Evolutionary conservation across 352 stramenopile species (phyloP), one percentile per base, ranked within the genome.

Genomic region (Phytophthora colocasiae): DNA sequence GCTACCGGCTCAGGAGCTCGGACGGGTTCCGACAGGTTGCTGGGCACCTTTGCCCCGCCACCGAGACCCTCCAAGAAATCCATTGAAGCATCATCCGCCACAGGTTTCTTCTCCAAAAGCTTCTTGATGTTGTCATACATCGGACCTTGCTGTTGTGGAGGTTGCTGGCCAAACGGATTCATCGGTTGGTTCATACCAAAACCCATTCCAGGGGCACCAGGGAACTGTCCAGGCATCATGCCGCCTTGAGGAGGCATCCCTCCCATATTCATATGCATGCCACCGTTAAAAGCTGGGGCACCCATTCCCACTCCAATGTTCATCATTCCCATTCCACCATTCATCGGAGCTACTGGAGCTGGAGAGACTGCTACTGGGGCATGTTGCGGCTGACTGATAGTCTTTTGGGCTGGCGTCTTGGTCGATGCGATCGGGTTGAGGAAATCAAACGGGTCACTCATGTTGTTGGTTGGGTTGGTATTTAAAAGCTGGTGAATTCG

Each of bases 101-200:
- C 84, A 32, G 85, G 78, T 58, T 91, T 92, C 48, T 92, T 83
- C 69, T 91, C 76, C 1, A 92, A 69, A 12, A 92, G 65, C 61
- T 92, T 91, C 78, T 90, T 90, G 75, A 91, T 92, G 65, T 86
- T 92, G 69, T 92, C 84, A 71, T 92, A 92, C 78, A 92, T 90
- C 53, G 90, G 71, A 2, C 77, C 78, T 19, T 73, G 68, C 40
- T 81, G 75, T 46, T 66, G 67, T 34, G 44, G 66, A 22, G 55
- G 71, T 15, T 70, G 76, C 43, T 81, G 52, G 19, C 75, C 59
- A 44, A 75, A 71, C 34, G 58, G 64, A 43, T 71, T 77, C 57
- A 64, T 51, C 4, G 46, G 63, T 15, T 71, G 70, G 24, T 63
- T 71, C 55, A 71, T 63, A 6, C 67, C 67, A 31, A 56, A 46